Evolutionary conservation across 1,139 yeast species (phyloP).

Genomic region (Kluyveromyces marxianus): DNA sequence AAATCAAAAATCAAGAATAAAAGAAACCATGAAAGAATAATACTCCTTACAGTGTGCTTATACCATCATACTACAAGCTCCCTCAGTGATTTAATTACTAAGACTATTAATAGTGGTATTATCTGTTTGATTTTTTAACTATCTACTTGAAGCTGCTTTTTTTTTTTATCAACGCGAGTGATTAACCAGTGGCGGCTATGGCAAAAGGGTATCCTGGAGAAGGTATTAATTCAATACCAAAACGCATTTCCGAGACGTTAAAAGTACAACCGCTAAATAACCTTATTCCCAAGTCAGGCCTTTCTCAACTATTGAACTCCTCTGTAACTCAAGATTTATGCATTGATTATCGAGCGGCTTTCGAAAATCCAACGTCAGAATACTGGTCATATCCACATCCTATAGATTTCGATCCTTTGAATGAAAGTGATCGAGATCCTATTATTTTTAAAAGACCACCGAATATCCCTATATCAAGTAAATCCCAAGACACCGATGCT

Average conservation of each 20-base stretch:
- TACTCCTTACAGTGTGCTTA: no score
- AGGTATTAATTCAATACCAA: conserved; percentile 20
- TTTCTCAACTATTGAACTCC: conserved; percentile 14
- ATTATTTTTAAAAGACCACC: conserved; percentile 16
- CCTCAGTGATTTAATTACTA: no score
- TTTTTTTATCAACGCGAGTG: no score
- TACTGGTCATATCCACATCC: conserved; percentile 5
- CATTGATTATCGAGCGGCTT: conserved; percentile 10
- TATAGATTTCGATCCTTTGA: conserved; percentile 8
- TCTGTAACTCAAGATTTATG: conserved; percentile 9
- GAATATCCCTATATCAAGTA: conserved; percentile 1
- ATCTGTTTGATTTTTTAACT: no score
- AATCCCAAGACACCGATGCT: neutral
- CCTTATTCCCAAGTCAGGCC: conserved; percentile 25
- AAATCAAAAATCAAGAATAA: no score
- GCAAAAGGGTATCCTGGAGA: conserved; percentile 25
- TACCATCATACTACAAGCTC: no score
- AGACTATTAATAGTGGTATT: no score
- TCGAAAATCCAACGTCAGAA: conserved; percentile 6
- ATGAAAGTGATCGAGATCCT: conserved; percentile 6
- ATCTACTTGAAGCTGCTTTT: no score
- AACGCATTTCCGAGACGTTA: conserved; percentile 23
- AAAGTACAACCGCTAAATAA: conserved; percentile 22
- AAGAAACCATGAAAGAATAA: no score
- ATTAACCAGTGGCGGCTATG: conserved; percentile 23